Percentiles rank a stretch among this genome's conserved stretches.
These are phyloP conservation scores for Litsea cubeba DNA, from an alignment of 164 flowering plant species.

Conservation along the genomic window DNA sequence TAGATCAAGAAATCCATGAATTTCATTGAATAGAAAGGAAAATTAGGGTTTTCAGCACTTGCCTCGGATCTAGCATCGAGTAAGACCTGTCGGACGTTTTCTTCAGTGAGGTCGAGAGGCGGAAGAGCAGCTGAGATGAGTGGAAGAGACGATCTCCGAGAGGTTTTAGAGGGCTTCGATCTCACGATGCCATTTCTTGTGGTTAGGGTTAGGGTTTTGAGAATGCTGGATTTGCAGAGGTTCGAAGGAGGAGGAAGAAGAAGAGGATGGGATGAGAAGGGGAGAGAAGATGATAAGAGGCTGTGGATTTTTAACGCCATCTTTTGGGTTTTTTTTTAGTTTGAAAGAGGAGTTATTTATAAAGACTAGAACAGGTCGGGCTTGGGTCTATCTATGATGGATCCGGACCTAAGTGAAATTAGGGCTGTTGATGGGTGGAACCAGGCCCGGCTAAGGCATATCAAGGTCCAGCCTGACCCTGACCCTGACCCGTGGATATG, in stretches of 20 bases:
- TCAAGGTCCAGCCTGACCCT: too few species aligned
- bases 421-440: too few species aligned
- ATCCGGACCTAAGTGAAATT: too few species aligned
- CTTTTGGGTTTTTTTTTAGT: not conserved
- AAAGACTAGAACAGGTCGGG: too few species aligned
- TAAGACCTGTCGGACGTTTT: conserved; percentile 26
- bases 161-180: not conserved
- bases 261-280: not conserved
- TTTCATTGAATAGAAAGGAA: not conserved
- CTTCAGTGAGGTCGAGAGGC: conserved; percentile 32
- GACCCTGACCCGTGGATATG: too few species aligned
- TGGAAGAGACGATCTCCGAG: not conserved
- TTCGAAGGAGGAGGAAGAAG: not conserved
- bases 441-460: too few species aligned
- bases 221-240: not conserved
- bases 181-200: not conserved
- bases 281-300: not conserved
- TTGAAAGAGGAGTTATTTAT: too few species aligned
- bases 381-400: too few species aligned
- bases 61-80: conserved; percentile 29
- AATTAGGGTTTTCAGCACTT: not conserved
- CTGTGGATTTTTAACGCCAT: conserved; percentile 9
- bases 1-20: not conserved
- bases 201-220: conserved; percentile 8
- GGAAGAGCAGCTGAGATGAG: conserved; percentile 17